Conservation (phyloP, 768 basidiomycete genomes). For the Roridomyces roridus region DNA sequence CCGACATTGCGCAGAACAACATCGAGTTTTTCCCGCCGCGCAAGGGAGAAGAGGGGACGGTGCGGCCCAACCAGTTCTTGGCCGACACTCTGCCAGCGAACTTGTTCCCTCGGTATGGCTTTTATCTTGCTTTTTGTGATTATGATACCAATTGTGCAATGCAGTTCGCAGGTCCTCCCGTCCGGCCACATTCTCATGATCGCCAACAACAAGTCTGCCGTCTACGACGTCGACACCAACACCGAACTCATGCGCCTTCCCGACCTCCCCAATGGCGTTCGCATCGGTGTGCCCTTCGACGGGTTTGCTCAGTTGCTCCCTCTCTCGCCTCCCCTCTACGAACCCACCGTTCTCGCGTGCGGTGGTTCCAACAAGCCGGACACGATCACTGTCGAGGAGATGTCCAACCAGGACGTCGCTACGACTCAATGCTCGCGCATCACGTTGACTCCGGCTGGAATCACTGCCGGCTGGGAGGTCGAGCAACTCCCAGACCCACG, state of each 20-base stretch:
- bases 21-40: conserved; percentile 23
- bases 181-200: conserved; percentile 57
- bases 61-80: conserved; percentile 13
- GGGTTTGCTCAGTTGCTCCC: conserved; percentile 60
- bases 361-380: conserved; percentile 59
- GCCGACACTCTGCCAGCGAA: conserved; percentile 10
- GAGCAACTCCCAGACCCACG: conserved; percentile 60
- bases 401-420: conserved; percentile 57
- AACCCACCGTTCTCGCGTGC: conserved; percentile 57
- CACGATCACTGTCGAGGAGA: conserved; percentile 43
- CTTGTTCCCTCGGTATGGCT: conserved; percentile 22
- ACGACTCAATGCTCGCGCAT: conserved; percentile 60
- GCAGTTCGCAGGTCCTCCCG: conserved; percentile 44
- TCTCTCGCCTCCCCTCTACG: conserved; percentile 48
- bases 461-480: conserved; percentile 55
- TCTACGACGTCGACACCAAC: conserved; percentile 33
- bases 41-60: conserved; percentile 3
- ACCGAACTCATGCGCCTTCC: conserved; percentile 51
- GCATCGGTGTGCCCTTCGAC: conserved; percentile 64
- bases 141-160: too few relatives aligned
- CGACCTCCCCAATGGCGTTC: conserved; percentile 57
- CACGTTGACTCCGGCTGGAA: conserved; percentile 51
- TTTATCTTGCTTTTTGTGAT: neutral
- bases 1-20: too few relatives aligned
- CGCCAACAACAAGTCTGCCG: conserved; percentile 55